These are phyloP conservation scores for Penstemon eatonii DNA, from an alignment of 257 asterid genomes.

Conservation along the genomic window DNA sequence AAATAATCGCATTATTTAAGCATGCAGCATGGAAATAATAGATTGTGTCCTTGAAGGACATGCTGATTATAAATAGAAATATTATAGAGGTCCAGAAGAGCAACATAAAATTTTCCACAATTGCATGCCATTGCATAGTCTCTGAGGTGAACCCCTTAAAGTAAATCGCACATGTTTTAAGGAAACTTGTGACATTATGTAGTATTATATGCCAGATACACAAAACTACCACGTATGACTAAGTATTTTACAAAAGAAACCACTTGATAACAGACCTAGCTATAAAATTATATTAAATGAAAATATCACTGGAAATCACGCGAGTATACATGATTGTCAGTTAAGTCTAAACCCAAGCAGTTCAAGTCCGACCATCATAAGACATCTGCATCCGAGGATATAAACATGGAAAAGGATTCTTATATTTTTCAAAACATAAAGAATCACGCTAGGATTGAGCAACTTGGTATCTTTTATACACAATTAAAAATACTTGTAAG, in stretches of 20 bases:
- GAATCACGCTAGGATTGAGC: background rate
- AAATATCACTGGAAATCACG: constrained; percentile 10
- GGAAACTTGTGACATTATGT: constrained; percentile 8
- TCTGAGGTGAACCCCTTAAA: constrained; percentile 6
- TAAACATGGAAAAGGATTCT: constrained; percentile 8
- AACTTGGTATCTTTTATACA: constrained; percentile 22
- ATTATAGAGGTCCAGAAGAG: background rate
- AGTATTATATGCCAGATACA: background rate
- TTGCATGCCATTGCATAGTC: background rate
- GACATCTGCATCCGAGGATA: constrained; percentile 19
- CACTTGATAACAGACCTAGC: constrained; percentile 15
- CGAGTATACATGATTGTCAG: background rate
- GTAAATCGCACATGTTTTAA: constrained; percentile 14
- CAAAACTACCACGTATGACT: constrained; percentile 10
- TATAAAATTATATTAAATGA: constrained; percentile 9
- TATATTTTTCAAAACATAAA: background rate
- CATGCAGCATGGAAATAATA: background rate
- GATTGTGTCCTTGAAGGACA: constrained; percentile 3
- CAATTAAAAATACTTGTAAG: constrained; percentile 20
- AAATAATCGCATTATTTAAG: background rate
- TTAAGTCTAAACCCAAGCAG: constrained; percentile 18
- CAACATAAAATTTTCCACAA: constrained; percentile 4
- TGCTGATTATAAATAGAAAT: constrained; percentile 5
- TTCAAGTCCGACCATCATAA: constrained; percentile 25
- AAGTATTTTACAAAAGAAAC: background rate